Conservation (phyloP, 1,284 basidiomycete species). For the Psilocybe mexicana region DNA sequence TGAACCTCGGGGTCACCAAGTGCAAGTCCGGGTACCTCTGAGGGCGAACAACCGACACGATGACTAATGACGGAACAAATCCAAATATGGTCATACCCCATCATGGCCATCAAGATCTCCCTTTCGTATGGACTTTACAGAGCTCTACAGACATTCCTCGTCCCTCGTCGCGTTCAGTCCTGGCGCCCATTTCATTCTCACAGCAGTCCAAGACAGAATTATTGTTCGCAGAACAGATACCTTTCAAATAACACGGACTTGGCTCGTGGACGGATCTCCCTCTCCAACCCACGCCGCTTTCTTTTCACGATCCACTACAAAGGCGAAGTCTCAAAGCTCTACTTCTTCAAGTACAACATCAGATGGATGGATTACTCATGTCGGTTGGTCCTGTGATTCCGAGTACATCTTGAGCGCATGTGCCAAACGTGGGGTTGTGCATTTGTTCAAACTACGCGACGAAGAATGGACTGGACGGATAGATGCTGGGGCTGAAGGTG, state of each 20-base stretch:
- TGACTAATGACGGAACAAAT: neutral
- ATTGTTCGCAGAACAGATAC: slow-evolving; percentile 75
- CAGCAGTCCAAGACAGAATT: slow-evolving; percentile 69
- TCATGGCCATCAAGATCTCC: neutral
- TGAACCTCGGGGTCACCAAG: neutral
- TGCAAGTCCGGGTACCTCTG: neutral
- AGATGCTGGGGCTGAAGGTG: slow-evolving; percentile 77
- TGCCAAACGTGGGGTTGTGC: slow-evolving; percentile 62
- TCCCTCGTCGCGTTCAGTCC: slow-evolving; percentile 72
- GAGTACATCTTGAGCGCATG: slow-evolving; percentile 79
- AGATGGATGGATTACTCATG: slow-evolving; percentile 61
- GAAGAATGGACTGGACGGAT: slow-evolving; percentile 73
- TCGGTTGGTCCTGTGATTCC: slow-evolving; percentile 83
- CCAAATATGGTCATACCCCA: neutral
- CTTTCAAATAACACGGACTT: slow-evolving; percentile 73
- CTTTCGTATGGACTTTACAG: slow-evolving; percentile 68
- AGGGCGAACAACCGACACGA: neutral
- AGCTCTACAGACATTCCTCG: slow-evolving; percentile 73
- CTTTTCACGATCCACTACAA: slow-evolving; percentile 31
- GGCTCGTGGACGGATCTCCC: slow-evolving; percentile 57
- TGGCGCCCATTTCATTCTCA: slow-evolving; percentile 74
- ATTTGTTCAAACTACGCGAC: slow-evolving; percentile 72
- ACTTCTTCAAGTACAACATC: slow-evolving; percentile 16
- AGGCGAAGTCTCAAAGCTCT: slow-evolving; percentile 27
- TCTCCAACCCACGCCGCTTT: slow-evolving; percentile 46